Evolutionary conservation across 1,139 yeast species (phyloP).

Genomic region (Komagataea norvegica): DNA sequence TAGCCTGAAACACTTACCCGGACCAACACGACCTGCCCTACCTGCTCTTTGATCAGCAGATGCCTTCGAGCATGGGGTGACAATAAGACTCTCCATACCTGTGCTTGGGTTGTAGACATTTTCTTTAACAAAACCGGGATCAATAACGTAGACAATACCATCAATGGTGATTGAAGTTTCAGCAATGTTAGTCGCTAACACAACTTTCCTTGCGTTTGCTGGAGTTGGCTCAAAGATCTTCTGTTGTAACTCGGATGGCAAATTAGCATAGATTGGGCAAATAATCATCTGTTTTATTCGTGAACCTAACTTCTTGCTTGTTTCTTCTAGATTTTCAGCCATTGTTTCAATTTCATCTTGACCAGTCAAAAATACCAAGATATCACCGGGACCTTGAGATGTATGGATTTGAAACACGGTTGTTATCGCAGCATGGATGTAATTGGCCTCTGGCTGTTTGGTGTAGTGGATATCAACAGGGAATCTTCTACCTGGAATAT

Average conservation of each 20-base stretch:
- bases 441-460: constrained; percentile 83
- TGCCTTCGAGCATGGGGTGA: constrained; percentile 85
- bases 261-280: constrained; percentile 87
- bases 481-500: constrained; percentile 83
- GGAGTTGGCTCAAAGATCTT: constrained; percentile 89
- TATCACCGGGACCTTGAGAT: constrained; percentile 73
- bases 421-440: constrained; percentile 81
- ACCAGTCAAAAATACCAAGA: constrained; percentile 87
- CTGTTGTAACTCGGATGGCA: constrained; percentile 80
- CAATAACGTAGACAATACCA: constrained; percentile 84
- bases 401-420: constrained; percentile 78
- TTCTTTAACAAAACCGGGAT: constrained; percentile 90
- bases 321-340: constrained; percentile 66
- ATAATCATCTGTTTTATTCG: constrained; percentile 61
- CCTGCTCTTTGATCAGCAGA: constrained; percentile 97
- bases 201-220: constrained; percentile 71
- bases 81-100: constrained; percentile 87
- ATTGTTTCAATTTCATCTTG: constrained; percentile 90
- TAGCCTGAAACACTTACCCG: constrained; percentile 89
- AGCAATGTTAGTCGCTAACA: constrained; percentile 92
- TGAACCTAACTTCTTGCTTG: constrained; percentile 58
- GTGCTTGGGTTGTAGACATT: constrained; percentile 76
- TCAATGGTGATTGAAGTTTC: constrained; percentile 95
- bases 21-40: constrained; percentile 95
- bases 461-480: constrained; percentile 89